Evolutionary conservation across 441 rosid genomes (phyloP).

Genomic region (Euphorbia celastroides): DNA sequence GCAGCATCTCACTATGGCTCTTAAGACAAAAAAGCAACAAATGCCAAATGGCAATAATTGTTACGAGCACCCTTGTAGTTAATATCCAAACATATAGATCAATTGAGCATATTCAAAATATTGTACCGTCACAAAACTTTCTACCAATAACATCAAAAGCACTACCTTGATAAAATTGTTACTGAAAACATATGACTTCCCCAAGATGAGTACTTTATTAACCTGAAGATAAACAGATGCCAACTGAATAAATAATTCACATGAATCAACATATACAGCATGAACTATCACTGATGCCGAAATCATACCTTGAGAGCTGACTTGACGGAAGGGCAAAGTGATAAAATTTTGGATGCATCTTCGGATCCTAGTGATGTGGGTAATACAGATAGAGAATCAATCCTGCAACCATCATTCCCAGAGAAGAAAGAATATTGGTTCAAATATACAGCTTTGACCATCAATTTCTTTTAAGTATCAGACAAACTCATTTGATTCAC

Average conservation of each 20-base stretch:
- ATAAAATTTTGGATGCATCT: conserved; percentile 78
- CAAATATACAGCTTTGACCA: neutral
- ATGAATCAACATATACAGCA: conserved; percentile 6
- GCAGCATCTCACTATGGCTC: neutral
- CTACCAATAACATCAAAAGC: neutral
- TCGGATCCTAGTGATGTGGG: conserved; percentile 61
- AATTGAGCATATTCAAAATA: neutral
- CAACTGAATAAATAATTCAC: conserved; percentile 16
- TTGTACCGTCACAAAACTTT: neutral
- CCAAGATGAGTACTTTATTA: conserved; percentile 66
- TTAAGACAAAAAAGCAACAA: no score
- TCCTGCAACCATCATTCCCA: conserved; percentile 52
- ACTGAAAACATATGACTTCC: conserved; percentile 73
- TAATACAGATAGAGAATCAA: conserved; percentile 78
- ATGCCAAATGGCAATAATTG: no score
- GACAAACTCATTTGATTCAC: neutral
- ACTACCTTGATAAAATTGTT: conserved; percentile 74
- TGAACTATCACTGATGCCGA: conserved; percentile 2
- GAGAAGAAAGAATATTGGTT: conserved; percentile 4
- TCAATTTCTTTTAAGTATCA: neutral
- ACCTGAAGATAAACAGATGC: conserved; percentile 42
- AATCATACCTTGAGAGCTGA: conserved; percentile 67
- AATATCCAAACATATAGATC: neutral
- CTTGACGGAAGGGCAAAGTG: conserved; percentile 68
- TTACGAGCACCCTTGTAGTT: neutral